Conservation (phyloP, 345 rosid species). For the Lumnitzera littorea region DNA sequence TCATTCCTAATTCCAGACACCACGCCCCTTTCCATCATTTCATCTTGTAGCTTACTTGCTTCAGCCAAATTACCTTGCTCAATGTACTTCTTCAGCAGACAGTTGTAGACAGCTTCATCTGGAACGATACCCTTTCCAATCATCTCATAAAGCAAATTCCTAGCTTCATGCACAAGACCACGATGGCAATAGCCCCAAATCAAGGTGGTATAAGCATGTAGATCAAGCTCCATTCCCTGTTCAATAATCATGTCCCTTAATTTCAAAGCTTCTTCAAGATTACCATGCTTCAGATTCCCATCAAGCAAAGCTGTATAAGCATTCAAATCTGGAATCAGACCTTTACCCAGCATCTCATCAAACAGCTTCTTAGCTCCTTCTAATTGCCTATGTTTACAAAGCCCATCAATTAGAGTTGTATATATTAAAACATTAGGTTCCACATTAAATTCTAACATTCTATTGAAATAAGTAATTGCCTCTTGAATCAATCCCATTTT, state of each 20-base stretch:
- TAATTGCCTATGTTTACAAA: slow-evolving; percentile 50
- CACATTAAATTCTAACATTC: slow-evolving; percentile 38
- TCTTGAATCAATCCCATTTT: slow-evolving; percentile 48
- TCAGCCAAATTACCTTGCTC: slow-evolving; percentile 43
- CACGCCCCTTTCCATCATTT: slow-evolving; percentile 34
- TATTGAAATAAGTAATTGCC: slow-evolving; percentile 41
- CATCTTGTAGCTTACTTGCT: slow-evolving; percentile 45
- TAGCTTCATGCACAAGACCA: slow-evolving; percentile 45
- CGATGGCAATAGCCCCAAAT: slow-evolving; percentile 53
- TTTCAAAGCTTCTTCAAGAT: slow-evolving; percentile 41
- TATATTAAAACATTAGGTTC: slow-evolving; percentile 53
- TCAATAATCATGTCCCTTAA: slow-evolving; percentile 44
- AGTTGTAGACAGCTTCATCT: slow-evolving; percentile 49
- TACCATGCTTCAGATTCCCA: slow-evolving; percentile 53
- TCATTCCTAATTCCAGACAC: slow-evolving; percentile 17
- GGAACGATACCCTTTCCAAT: slow-evolving; percentile 44
- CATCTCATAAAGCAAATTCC: slow-evolving; percentile 55
- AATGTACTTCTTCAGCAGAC: slow-evolving; percentile 46
- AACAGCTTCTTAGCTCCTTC: slow-evolving; percentile 45
- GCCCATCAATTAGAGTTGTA: slow-evolving; percentile 66
- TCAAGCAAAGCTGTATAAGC: slow-evolving; percentile 59
- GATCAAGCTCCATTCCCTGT: slow-evolving; percentile 56
- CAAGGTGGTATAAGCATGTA: slow-evolving; percentile 56
- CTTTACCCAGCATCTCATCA: slow-evolving; percentile 36
- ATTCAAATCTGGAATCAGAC: slow-evolving; percentile 39